Evolutionary conservation across 1,284 basidiomycete genomes (phyloP).

Genomic region (Vanrija sp.): DNA sequence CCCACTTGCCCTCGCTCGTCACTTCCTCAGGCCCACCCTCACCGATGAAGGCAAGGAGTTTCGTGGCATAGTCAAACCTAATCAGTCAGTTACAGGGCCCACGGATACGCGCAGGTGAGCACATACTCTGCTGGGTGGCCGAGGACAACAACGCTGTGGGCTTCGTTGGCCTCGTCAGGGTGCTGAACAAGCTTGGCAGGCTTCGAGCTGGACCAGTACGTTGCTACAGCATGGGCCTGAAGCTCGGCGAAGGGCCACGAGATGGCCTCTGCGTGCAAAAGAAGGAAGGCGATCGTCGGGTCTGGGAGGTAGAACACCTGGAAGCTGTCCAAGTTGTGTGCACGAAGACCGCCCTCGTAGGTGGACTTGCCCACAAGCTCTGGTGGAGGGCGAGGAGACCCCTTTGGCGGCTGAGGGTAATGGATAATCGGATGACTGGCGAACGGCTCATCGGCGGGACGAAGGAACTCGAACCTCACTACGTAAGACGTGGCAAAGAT

Average conservation of each 20-base stretch:
- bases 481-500: conserved; percentile 13
- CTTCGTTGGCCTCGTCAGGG: conserved; percentile 13
- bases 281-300: conserved; percentile 10
- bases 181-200: conserved; percentile 7
- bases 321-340: conserved; percentile 12
- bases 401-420: background rate
- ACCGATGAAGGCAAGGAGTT: conserved; percentile 10
- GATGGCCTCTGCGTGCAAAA: conserved; percentile 15
- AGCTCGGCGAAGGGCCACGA: conserved; percentile 16
- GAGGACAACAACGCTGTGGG: conserved; percentile 10
- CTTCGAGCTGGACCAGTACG: conserved; percentile 8
- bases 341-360: conserved; percentile 11
- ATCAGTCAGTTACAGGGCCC: background rate
- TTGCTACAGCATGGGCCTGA: conserved; percentile 11
- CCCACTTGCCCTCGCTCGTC: conserved; percentile 7
- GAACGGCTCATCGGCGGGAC: conserved; percentile 9
- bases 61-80: conserved; percentile 12
- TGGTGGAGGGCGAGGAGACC: background rate
- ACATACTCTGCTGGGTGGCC: conserved; percentile 18
- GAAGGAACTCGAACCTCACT: conserved; percentile 12
- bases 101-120: background rate
- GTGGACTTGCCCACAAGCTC: conserved; percentile 1
- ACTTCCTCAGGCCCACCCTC: conserved; percentile 12
- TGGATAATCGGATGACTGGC: conserved; percentile 2
- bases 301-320: conserved; percentile 16